Evolutionary conservation across 257 asterid genomes (phyloP).

Genomic region (Voacanga thouarsii): DNA sequence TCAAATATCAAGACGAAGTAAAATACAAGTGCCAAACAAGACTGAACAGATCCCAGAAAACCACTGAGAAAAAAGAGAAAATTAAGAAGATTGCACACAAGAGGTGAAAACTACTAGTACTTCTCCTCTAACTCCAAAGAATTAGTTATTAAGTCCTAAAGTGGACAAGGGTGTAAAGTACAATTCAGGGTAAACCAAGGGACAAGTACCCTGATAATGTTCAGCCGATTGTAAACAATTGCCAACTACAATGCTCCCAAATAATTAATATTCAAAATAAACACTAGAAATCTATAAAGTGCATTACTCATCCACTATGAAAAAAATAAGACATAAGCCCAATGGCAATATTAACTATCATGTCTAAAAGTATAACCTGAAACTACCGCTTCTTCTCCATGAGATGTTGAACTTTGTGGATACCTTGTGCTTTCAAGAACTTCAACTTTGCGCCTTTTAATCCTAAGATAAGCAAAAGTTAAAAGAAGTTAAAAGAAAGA

Average conservation of each 20-base stretch:
- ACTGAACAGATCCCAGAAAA: background rate
- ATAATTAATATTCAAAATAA: background rate
- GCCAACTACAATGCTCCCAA: background rate
- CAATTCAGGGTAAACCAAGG: too few relatives aligned
- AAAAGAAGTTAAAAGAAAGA: conserved; percentile 1
- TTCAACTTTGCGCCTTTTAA: conserved; percentile 74
- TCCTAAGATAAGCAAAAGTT: conserved; percentile 35
- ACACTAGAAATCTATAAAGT: background rate
- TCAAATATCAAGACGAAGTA: background rate
- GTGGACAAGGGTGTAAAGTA: background rate
- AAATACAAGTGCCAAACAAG: background rate
- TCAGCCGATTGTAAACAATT: background rate
- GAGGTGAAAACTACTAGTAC: background rate
- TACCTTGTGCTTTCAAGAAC: conserved; percentile 24
- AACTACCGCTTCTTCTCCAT: conserved; percentile 31
- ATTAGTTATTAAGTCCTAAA: background rate
- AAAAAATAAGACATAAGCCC: background rate
- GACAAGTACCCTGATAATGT: background rate
- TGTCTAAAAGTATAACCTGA: conserved; percentile 30
- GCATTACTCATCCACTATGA: background rate
- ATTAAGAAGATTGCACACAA: background rate
- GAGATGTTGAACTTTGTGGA: conserved; percentile 37
- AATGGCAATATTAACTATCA: background rate
- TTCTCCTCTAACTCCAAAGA: background rate
- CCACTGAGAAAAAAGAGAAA: background rate